These are phyloP conservation scores for Leccinum obscurum DNA, from an alignment of 768 basidiomycete genomes.

Conservation along the genomic window DNA sequence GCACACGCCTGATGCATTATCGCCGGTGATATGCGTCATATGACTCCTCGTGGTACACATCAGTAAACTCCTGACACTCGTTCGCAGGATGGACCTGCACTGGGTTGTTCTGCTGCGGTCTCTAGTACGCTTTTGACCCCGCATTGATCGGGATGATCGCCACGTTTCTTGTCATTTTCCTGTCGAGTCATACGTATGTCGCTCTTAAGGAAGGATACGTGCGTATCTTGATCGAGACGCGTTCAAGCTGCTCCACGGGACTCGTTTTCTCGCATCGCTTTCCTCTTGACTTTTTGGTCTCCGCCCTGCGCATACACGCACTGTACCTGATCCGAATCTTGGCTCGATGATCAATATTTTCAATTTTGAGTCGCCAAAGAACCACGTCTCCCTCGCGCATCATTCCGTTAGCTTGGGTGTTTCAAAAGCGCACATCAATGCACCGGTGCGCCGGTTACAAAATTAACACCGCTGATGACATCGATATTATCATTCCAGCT, in stretches of 20 bases:
- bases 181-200: constrained; percentile 17
- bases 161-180: constrained; percentile 23
- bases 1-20: constrained; percentile 40
- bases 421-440: neutral
- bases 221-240: neutral
- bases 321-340: neutral
- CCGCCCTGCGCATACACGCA: constrained; percentile 3
- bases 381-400: neutral
- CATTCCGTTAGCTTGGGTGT: neutral
- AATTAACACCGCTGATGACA: neutral
- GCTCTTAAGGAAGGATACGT: neutral
- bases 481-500: neutral
- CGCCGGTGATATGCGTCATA: constrained; percentile 26
- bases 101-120: constrained; percentile 24
- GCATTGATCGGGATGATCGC: constrained; percentile 17
- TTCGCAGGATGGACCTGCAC: constrained; percentile 19
- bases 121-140: constrained; percentile 14
- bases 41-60: constrained; percentile 26
- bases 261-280: neutral
- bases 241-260: neutral
- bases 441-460: neutral
- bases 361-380: neutral
- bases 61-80: neutral
- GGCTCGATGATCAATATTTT: neutral
- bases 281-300: neutral